These are phyloP conservation scores for Candida caryicola DNA, from an alignment of 805 yeast genomes.

Conservation along the genomic window DNA sequence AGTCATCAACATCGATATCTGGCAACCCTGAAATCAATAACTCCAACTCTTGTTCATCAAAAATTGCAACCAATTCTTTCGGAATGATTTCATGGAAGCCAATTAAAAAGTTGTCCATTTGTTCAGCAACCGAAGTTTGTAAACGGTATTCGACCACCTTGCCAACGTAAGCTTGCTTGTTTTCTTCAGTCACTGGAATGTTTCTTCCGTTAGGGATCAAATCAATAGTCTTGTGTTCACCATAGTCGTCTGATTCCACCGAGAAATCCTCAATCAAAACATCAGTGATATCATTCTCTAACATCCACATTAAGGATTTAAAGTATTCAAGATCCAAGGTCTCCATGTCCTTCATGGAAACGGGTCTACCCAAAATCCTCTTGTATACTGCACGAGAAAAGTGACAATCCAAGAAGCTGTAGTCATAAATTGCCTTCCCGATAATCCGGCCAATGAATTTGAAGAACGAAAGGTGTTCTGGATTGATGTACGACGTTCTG, in stretches of 20 bases:
- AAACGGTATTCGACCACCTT: constrained; percentile 84
- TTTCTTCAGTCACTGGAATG: constrained; percentile 83
- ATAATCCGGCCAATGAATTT: constrained; percentile 91
- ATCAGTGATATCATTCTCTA: constrained; percentile 95
- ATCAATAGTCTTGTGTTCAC: constrained; percentile 82
- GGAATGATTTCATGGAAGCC: constrained; percentile 93
- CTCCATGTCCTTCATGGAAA: constrained; percentile 90
- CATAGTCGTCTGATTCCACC: constrained; percentile 90
- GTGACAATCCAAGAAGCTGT: constrained; percentile 85
- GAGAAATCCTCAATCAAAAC: constrained; percentile 92
- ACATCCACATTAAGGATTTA: constrained; percentile 91
- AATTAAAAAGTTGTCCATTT: constrained; percentile 75
- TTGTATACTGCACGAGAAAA: constrained; percentile 95
- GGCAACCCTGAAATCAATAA: constrained; percentile 91
- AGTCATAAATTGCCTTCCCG: constrained; percentile 91
- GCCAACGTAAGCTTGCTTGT: constrained; percentile 85
- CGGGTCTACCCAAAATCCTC: constrained; percentile 72
- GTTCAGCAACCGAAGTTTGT: constrained; percentile 79
- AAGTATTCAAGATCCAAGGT: constrained; percentile 88
- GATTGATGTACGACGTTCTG: constrained; percentile 85
- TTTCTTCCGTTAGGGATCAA: constrained; percentile 78
- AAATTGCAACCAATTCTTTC: constrained; percentile 74
- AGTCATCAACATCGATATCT: constrained; percentile 91
- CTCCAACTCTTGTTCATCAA: constrained; percentile 95
- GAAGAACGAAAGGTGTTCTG: constrained; percentile 89